A percentile compares a stretch with the other conserved stretches of the same genome.
Evolutionary conservation across 768 basidiomycete genomes (phyloP).

Genomic region (Sporobolomyces pararoseus): DNA sequence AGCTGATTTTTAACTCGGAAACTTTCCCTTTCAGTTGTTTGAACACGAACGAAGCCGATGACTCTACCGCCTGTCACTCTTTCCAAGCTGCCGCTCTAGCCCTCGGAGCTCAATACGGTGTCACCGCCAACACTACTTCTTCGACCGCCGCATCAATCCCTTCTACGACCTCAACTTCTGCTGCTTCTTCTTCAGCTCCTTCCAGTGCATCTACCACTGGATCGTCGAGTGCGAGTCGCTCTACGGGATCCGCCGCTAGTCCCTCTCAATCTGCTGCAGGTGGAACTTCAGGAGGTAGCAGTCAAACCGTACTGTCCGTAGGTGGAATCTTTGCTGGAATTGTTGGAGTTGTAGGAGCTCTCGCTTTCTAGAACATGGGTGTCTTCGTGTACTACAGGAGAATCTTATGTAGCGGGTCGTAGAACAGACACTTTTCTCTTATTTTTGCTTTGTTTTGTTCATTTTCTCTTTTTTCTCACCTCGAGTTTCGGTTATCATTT

Average conservation of each 20-base stretch:
- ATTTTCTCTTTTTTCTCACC: not conserved
- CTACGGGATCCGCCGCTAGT: not conserved
- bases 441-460: not conserved
- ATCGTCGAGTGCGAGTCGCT: not conserved
- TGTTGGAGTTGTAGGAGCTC: not conserved
- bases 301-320: too few relatives aligned
- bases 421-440: not conserved
- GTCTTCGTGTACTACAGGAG: too few relatives aligned
- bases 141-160: constrained; percentile 15
- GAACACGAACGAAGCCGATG: constrained; percentile 32
- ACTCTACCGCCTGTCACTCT: constrained; percentile 12
- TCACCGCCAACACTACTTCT: constrained; percentile 17
- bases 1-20: not conserved
- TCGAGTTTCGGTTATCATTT: not conserved
- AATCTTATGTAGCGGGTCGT: too few relatives aligned
- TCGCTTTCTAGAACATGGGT: not conserved
- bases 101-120: constrained; percentile 28
- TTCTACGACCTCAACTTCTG: not conserved
- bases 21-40: constrained; percentile 16
- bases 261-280: constrained; percentile 1
- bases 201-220: not conserved
- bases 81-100: constrained; percentile 24
- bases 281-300: not conserved
- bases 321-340: too few relatives aligned
- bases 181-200: not conserved